Percentiles rank a stretch among this genome's conserved stretches.
These are phyloP conservation scores for Cairneyella variabilis DNA, from an alignment of 495 filamentous ascomycete species.

Conservation along the genomic window DNA sequence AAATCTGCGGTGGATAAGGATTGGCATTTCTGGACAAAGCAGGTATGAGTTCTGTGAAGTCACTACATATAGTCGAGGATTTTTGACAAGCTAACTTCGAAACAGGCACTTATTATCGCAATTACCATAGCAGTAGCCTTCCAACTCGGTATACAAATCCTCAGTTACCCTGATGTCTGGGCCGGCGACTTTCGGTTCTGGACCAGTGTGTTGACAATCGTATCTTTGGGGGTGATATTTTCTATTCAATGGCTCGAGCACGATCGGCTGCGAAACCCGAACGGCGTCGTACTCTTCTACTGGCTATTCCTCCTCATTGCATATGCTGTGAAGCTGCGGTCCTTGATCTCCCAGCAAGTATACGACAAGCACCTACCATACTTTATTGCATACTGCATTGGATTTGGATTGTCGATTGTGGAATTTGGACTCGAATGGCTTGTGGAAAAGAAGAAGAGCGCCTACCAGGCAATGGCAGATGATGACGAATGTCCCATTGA, in stretches of 20 bases:
- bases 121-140: slow-evolving; percentile 64
- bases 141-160: slow-evolving; percentile 75
- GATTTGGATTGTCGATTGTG: slow-evolving; percentile 63
- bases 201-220: slow-evolving; percentile 73
- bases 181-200: slow-evolving; percentile 84
- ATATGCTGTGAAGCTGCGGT: slow-evolving; percentile 81
- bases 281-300: slow-evolving; percentile 92
- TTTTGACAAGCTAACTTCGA: no score
- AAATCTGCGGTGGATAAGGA: slow-evolving; percentile 69
- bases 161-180: slow-evolving; percentile 66
- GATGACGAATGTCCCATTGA: slow-evolving; percentile 90
- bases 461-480: slow-evolving; percentile 81
- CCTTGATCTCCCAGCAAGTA: slow-evolving; percentile 72
- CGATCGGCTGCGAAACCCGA: slow-evolving; percentile 79
- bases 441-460: slow-evolving; percentile 79
- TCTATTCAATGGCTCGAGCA: slow-evolving; percentile 92
- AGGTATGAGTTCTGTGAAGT: slow-evolving; percentile 52
- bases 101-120: slow-evolving; percentile 66
- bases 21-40: slow-evolving; percentile 93
- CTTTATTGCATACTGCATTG: slow-evolving; percentile 74
- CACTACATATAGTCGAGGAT: no score
- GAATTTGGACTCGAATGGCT: slow-evolving; percentile 89
- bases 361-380: slow-evolving; percentile 64
- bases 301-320: slow-evolving; percentile 88
- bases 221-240: slow-evolving; percentile 76